These are phyloP conservation scores for Penicillium robsamsonii DNA, from an alignment of 495 filamentous ascomycete genomes.

Conservation along the genomic window DNA sequence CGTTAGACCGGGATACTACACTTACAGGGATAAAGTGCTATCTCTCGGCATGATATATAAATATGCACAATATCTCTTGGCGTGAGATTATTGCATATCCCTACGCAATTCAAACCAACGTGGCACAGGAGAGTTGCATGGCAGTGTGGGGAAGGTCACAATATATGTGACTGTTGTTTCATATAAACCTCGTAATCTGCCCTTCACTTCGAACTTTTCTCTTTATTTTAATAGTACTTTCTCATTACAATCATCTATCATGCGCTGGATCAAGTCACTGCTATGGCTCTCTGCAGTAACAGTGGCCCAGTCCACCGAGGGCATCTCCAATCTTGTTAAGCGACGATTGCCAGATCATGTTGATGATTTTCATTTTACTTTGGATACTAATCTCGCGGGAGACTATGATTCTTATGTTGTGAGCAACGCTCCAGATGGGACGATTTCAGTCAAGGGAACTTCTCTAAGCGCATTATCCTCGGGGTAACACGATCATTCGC, in stretches of 20 bases:
- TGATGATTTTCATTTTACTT: constrained; percentile 38
- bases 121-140: constrained; percentile 16
- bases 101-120: constrained; percentile 4
- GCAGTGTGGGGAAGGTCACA: constrained; percentile 7
- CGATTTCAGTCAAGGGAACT: constrained; percentile 46
- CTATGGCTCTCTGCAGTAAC: constrained; percentile 13
- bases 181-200: background rate
- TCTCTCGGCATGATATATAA: too few relatives aligned
- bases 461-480: constrained; percentile 45
- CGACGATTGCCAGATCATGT: constrained; percentile 46
- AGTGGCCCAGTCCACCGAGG: constrained; percentile 36
- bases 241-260: background rate
- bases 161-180: background rate
- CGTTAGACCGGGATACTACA: too few relatives aligned
- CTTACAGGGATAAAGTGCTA: too few relatives aligned
- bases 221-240: background rate
- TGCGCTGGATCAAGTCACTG: constrained; percentile 17
- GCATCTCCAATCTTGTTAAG: constrained; percentile 46
- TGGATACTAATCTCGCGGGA: constrained; percentile 25
- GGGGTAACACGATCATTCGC: constrained; percentile 28
- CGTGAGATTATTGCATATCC: background rate
- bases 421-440: constrained; percentile 35
- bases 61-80: background rate
- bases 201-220: too few relatives aligned
- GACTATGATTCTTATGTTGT: constrained; percentile 46